These are phyloP conservation scores for Ophiocordyceps camponoti-floridani DNA, from an alignment of 2,329 filamentous ascomycete species.

Conservation along the genomic window DNA sequence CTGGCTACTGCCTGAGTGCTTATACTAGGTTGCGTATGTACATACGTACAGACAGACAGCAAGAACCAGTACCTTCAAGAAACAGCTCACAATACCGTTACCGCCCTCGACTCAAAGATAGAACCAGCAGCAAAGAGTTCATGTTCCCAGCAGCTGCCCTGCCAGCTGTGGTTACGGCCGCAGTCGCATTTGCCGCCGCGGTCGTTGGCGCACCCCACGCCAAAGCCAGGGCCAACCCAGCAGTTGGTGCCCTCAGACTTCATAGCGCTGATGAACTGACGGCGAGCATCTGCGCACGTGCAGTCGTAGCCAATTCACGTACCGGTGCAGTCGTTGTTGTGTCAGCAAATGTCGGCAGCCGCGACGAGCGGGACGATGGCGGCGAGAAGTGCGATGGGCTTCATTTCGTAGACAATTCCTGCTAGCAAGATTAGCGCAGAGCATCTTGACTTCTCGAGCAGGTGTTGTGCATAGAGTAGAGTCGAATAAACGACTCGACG, in stretches of 20 bases:
- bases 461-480: too few species aligned
- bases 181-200: background rate
- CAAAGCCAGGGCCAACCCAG: background rate
- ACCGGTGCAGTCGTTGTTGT: background rate
- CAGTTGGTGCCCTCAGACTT: background rate
- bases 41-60: too few species aligned
- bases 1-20: too few species aligned
- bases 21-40: too few species aligned
- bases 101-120: too few species aligned
- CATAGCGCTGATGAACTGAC: background rate
- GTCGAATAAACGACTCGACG: too few species aligned
- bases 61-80: too few species aligned
- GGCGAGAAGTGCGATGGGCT: background rate
- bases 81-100: too few species aligned
- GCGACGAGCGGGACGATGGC: background rate
- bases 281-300: background rate
- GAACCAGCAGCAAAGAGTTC: too few species aligned
- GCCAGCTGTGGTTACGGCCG: background rate
- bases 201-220: background rate
- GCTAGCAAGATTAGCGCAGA: too few species aligned
- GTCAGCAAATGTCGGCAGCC: background rate
- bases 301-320: background rate
- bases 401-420: background rate
- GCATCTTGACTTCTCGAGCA: too few species aligned
- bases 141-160: background rate